Percentiles rank a stretch among this genome's conserved stretches.
These are phyloP conservation scores for Fraxinus anomala DNA, from an alignment of 257 asterid species.

Conservation along the genomic window DNA sequence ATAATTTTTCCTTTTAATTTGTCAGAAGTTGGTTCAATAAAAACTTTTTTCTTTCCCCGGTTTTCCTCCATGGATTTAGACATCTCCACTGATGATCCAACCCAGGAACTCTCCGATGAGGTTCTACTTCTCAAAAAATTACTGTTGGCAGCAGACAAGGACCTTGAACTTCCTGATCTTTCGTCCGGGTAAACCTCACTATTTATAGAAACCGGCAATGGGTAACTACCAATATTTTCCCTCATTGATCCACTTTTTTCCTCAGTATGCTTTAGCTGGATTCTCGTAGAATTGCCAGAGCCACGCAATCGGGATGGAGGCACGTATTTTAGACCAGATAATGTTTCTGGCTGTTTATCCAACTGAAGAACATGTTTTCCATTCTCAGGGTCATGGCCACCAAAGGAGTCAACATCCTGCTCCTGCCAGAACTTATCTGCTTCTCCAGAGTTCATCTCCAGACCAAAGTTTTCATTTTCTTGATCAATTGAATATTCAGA, in stretches of 20 bases:
- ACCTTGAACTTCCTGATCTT: constrained; percentile 52
- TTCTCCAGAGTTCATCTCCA: constrained; percentile 54
- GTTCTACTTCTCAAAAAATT: constrained; percentile 54
- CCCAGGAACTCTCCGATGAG: constrained; percentile 68
- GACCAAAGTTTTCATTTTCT: constrained; percentile 52
- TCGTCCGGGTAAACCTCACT: constrained; percentile 62
- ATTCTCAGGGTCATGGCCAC: constrained; percentile 52
- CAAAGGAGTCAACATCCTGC: constrained; percentile 52
- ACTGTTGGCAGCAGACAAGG: constrained; percentile 49
- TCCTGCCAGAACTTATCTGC: constrained; percentile 67
- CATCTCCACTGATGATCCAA: constrained; percentile 47
- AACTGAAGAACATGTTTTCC: constrained; percentile 49
- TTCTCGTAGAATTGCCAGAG: constrained; percentile 44
- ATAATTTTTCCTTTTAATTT: constrained; percentile 50
- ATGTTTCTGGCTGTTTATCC: constrained; percentile 48
- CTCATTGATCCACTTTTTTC: constrained; percentile 52
- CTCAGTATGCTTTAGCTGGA: constrained; percentile 55
- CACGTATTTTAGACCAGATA: constrained; percentile 56
- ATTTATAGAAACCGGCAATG: constrained; percentile 52
- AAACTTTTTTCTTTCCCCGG: constrained; percentile 42
- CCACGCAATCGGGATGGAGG: constrained; percentile 57
- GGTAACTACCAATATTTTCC: constrained; percentile 53
- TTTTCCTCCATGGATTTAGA: constrained; percentile 49
- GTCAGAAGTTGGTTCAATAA: constrained; percentile 30
- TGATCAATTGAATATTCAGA: constrained; percentile 61